These are phyloP conservation scores for Ophiostoma perfectum DNA, from an alignment of 2,329 filamentous ascomycete species.

Conservation along the genomic window DNA sequence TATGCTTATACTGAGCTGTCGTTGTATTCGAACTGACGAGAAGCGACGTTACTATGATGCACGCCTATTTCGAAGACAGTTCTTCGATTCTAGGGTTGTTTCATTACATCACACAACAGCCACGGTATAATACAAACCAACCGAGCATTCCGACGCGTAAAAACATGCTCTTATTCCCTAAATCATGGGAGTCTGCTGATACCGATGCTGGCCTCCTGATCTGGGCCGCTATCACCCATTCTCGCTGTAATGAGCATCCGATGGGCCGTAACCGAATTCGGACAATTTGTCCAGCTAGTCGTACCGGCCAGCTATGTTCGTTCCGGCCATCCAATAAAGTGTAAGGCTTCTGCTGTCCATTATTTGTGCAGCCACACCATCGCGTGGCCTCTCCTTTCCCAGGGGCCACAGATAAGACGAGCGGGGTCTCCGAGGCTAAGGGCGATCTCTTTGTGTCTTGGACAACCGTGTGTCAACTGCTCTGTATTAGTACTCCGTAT, in stretches of 20 bases:
- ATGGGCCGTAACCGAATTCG: neutral
- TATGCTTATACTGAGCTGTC: too few relatives aligned
- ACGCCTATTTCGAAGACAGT: too few relatives aligned
- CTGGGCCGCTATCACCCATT: neutral
- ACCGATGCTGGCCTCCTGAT: neutral
- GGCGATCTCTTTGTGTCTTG: neutral
- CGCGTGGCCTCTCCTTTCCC: neutral
- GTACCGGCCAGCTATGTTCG: neutral
- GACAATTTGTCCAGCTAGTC: slow-evolving; percentile 5
- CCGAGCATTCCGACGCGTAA: too few relatives aligned
- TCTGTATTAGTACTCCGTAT: too few relatives aligned
- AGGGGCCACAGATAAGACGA: slow-evolving; percentile 1
- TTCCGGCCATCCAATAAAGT: neutral
- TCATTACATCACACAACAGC: too few relatives aligned
- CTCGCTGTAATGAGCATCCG: neutral
- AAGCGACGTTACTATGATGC: too few relatives aligned
- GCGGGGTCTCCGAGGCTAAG: slow-evolving; percentile 4
- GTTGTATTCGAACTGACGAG: too few relatives aligned
- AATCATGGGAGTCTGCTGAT: neutral
- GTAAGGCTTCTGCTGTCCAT: neutral
- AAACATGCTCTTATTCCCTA: neutral
- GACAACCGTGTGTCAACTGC: too few relatives aligned
- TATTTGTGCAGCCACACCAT: neutral
- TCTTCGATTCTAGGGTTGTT: too few relatives aligned
- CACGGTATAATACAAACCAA: too few relatives aligned